Base-by-base conservation (phyloP, 306 rosid genomes). In the Cercis canadensis region DNA sequence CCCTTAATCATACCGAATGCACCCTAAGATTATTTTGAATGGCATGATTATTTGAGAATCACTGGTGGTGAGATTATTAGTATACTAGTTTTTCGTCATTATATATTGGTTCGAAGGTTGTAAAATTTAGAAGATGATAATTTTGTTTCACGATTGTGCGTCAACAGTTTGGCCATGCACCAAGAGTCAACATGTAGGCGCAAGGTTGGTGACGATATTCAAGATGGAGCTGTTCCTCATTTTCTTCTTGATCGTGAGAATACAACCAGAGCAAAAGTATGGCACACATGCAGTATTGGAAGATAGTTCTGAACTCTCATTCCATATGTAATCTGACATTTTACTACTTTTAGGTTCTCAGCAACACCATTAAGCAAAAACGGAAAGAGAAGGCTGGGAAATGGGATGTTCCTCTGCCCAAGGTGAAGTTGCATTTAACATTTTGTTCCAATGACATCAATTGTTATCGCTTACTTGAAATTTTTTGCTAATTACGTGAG, bases 391-490 rank as follows among this genome's bases (percentile, higher is more conserved):
- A 87, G 72, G 97, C 98, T 68, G 98, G 98, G 44, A 93, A 90
- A 76, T 93, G 98, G 96, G 98, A 90, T 79, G 98, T 93, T 14
- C 98, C 98, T 63, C 80, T 93, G 24, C 97, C 98, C 21, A 90
- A 93, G 93, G 98, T 88, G 73, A 79, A 70, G 43, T n/a, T 29
- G 19, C 1, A 8, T 53, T 50, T 41, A 45, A 36, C n/a, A n/a
- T n/a, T n/a, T n/a, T 12, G 31, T 52, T 29, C 6, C 0, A 65
- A 39, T 32, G 14, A 18, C 37, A 60, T 52, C 14, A 32, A 32
- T 58, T 45, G 33, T 36, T 3, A 3, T 16, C n/a, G 32, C 43
- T 24, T 32, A 0, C 13, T 33, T 5, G 14, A 14, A 7, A 31
- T n/a, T n/a, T n/a, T n/a, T n/a, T n/a, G n/a, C 65, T 46, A 69